Evolutionary conservation across 345 rosid genomes (phyloP).

Genomic region (Punica granatum): DNA sequence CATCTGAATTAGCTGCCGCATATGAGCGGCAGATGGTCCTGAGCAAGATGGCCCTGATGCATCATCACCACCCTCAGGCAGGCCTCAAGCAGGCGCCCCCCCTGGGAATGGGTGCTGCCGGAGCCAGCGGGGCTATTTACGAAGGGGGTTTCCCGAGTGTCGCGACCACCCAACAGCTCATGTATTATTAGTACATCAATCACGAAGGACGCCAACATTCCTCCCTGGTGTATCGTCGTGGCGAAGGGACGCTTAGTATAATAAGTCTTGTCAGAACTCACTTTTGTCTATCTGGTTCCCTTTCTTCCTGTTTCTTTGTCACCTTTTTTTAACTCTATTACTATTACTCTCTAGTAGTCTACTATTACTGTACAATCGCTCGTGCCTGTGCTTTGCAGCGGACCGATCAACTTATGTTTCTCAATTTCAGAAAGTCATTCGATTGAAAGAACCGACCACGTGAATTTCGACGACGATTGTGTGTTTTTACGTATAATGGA

Average conservation of each 20-base stretch:
- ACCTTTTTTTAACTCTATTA: neutral
- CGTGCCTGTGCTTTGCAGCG: too few species aligned
- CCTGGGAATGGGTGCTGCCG: slow-evolving; percentile 61
- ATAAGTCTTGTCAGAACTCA: neutral
- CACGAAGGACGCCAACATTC: neutral
- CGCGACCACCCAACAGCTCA: slow-evolving; percentile 77
- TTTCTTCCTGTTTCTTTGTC: neutral
- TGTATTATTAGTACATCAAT: slow-evolving; percentile 56
- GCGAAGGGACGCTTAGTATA: neutral
- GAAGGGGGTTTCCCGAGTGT: slow-evolving; percentile 80
- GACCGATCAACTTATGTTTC: too few species aligned
- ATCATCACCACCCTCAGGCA: slow-evolving; percentile 53
- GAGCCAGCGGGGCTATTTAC: slow-evolving; percentile 62
- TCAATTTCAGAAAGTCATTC: too few species aligned
- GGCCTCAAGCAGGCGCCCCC: slow-evolving; percentile 39
- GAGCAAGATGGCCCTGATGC: slow-evolving; percentile 66
- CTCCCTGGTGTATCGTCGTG: too few species aligned
- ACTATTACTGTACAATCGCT: too few species aligned
- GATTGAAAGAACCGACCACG: too few species aligned
- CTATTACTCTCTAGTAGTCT: too few species aligned
- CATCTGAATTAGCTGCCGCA: slow-evolving; percentile 44
- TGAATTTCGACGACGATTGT: too few species aligned
- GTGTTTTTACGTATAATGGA: too few species aligned
- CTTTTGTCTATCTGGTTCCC: neutral
- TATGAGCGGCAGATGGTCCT: slow-evolving; percentile 52